phyloP scores from a whole-genome alignment of 345 rosid species.

The Eutrema heterophyllum region DNA sequence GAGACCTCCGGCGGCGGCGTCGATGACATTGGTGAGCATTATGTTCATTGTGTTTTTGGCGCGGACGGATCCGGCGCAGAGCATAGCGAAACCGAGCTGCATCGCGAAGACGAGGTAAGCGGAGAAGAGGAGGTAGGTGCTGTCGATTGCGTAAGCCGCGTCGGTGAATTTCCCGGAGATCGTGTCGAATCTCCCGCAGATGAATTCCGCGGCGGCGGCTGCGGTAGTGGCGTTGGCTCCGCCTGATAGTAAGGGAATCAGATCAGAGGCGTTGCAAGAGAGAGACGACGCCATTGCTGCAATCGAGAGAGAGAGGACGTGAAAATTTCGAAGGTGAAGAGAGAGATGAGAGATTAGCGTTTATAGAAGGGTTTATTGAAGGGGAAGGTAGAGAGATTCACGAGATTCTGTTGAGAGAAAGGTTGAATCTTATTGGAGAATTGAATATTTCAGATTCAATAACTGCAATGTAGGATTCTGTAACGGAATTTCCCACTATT shows the following conservation, averaged over 20 bases:
- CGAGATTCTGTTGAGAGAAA: conserved; percentile 22
- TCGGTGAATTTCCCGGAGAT: conserved; percentile 29
- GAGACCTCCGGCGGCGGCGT: conserved; percentile 35
- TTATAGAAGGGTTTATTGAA: conserved; percentile 17
- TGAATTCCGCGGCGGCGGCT: conserved; percentile 27
- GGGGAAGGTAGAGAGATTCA: conserved; percentile 20
- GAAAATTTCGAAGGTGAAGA: not conserved
- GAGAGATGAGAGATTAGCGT: not conserved
- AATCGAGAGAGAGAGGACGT: not conserved
- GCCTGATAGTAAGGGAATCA: conserved; percentile 14
- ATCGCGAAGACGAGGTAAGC: conserved; percentile 42
- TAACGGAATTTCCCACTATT: too few relatives aligned
- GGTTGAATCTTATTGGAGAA: conserved; percentile 20
- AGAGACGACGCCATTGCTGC: conserved; percentile 18
- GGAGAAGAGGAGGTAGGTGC: conserved; percentile 42
- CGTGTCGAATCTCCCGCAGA: conserved; percentile 25
- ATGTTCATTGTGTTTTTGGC: conserved; percentile 42
- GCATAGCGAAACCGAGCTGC: conserved; percentile 46
- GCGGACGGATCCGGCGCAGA: conserved; percentile 45
- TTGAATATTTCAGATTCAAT: too few relatives aligned
- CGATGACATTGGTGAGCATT: conserved; percentile 40
- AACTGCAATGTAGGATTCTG: too few relatives aligned
- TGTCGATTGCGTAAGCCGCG: conserved; percentile 39
- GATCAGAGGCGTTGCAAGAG: conserved; percentile 29
- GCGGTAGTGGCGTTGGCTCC: conserved; percentile 25